phyloP scores from a whole-genome alignment of 176 grass and related monocot genomes.

The Otatea glauca region DNA sequence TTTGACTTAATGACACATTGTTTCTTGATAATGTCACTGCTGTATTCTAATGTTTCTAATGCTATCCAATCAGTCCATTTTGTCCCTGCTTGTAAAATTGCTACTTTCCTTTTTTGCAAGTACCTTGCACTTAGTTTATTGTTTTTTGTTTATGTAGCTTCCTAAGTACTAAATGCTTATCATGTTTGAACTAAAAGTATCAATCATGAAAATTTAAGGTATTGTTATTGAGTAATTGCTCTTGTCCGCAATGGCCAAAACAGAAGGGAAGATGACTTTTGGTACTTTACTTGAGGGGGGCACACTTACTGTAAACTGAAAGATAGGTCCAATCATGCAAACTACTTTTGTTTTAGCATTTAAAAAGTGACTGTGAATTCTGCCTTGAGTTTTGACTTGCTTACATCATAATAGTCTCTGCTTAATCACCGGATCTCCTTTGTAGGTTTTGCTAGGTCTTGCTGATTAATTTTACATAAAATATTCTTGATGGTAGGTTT shows the following conservation, averaged over 20 bases:
- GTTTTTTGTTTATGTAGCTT: not conserved
- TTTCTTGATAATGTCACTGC: conserved; percentile 24
- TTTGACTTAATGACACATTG: conserved; percentile 9
- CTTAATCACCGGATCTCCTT: conserved; percentile 13
- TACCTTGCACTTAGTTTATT: not conserved
- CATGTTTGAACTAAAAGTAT: conserved; percentile 2
- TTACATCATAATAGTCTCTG: conserved; percentile 17
- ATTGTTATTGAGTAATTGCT: not conserved
- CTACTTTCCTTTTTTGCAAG: not conserved
- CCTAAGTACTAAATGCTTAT: not conserved
- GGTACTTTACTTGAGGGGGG: not conserved
- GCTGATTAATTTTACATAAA: not conserved
- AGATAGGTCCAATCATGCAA: not conserved
- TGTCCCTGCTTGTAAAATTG: conserved; percentile 20
- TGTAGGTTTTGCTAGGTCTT: conserved; percentile 13
- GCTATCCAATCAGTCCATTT: not conserved
- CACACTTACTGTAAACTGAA: conserved; percentile 11
- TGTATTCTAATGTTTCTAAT: conserved; percentile 27
- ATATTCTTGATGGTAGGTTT: conserved; percentile 20
- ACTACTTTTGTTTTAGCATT: not conserved
- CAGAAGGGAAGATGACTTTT: not conserved
- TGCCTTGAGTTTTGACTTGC: not conserved
- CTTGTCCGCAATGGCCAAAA: not conserved
- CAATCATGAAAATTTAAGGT: not conserved
- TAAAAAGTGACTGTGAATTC: not conserved